Percentiles rank a stretch among this genome's conserved stretches.
These are phyloP conservation scores for Chlamydomonas sp. DNA, from an alignment of 139 green algal species.

Conservation along the genomic window DNA sequence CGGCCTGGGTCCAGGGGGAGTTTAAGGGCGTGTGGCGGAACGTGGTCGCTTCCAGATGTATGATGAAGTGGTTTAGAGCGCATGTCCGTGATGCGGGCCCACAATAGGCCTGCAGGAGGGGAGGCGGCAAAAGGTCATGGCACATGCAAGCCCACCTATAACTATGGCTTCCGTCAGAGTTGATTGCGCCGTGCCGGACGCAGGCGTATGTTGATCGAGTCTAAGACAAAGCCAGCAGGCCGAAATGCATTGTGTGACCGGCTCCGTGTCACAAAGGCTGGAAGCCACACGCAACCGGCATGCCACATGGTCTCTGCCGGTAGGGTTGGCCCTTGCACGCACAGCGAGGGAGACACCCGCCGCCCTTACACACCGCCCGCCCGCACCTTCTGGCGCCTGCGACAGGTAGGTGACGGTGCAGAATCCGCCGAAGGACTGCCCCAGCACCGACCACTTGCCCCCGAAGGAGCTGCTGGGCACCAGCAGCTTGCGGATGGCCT, in stretches of 20 bases:
- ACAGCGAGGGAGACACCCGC: not conserved
- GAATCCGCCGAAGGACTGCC: constrained; percentile 97
- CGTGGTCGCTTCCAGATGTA: too few species aligned
- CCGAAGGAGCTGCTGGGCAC: constrained; percentile 53
- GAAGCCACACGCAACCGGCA: not conserved
- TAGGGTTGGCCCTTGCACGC: not conserved
- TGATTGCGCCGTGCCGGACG: too few species aligned
- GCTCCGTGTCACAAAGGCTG: too few species aligned
- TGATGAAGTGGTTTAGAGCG: not conserved
- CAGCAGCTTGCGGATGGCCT: constrained; percentile 80
- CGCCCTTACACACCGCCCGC: not conserved
- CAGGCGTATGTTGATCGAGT: too few species aligned
- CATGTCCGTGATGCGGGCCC: constrained; percentile 82
- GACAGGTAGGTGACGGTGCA: constrained; percentile 92
- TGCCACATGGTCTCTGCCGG: not conserved
- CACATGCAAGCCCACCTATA: too few species aligned
- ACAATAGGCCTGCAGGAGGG: constrained; percentile 55
- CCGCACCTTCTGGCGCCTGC: constrained; percentile 67
- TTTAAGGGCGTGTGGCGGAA: too few species aligned
- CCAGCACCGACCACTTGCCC: constrained; percentile 83
- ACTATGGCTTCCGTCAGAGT: too few species aligned
- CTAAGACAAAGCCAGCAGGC: too few species aligned
- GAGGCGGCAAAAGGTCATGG: not conserved
- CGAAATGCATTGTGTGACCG: too few species aligned
- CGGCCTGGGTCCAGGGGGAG: too few species aligned